Conservation (phyloP, 2,329 filamentous ascomycete species). For the Colletotrichum sp. region DNA sequence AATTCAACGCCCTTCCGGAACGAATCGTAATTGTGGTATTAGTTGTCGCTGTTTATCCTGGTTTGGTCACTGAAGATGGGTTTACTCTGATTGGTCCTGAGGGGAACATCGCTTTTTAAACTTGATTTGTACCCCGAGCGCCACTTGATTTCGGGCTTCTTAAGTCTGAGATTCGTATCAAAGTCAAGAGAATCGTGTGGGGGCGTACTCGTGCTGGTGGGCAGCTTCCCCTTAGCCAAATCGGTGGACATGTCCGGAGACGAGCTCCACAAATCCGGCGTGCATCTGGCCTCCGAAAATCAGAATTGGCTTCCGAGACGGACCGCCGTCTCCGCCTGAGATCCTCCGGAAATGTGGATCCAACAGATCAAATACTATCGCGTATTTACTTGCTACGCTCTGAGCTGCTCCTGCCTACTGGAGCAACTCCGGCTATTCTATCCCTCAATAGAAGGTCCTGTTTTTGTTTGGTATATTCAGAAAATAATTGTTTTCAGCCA, state of each 20-base stretch:
- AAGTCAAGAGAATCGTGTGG: neutral
- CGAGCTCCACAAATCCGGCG: neutral
- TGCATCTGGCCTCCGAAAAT: neutral
- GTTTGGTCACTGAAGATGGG: neutral
- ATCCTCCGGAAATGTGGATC: neutral
- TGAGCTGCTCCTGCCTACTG: neutral
- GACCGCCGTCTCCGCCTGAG: neutral
- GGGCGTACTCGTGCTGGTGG: neutral
- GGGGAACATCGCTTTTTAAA: neutral
- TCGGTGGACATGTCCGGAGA: neutral
- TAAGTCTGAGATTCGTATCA: rapidly evolving
- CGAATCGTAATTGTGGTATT: neutral
- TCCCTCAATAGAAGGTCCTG: rapidly evolving
- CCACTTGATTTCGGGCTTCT: no score
- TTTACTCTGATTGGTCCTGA: neutral
- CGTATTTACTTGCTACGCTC: neutral
- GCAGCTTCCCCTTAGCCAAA: neutral
- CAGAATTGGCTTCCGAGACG: neutral
- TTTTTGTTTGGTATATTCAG: neutral
- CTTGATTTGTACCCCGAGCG: neutral
- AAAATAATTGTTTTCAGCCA: neutral
- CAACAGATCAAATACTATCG: neutral
- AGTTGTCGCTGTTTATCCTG: neutral
- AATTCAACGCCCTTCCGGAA: neutral
- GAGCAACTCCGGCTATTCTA: neutral